Base-by-base conservation (phyloP, 2,329 filamentous ascomycete species). In the Fusarium sp. region DNA sequence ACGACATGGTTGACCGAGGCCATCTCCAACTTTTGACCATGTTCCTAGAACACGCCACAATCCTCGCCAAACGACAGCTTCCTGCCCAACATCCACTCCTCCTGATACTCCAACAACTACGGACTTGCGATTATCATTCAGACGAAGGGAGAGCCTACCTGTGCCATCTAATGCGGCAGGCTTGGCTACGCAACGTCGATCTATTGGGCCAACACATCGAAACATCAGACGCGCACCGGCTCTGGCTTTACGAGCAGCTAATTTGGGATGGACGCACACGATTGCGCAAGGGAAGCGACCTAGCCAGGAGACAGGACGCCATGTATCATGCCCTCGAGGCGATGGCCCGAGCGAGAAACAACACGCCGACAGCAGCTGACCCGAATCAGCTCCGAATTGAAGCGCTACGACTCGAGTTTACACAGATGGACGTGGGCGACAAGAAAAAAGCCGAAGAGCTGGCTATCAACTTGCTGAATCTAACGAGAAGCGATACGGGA, bases 161-260 rank as follows among this genome's bases (percentile, higher is more conserved):
- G 12, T 74, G 74, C 47, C 69, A 76, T 44, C 47, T 76, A 13
- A 63, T 77, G 36, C 72, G 73, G 28, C 71, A 75, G 53, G 75
- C 75, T 6, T 77, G 75, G 75, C 53, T 76, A 35, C 70, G 74
- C n/a, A 77, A 77, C 40, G 74, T 76, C 11, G 69, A 76, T 52
- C 56, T 77, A 5, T 62, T 77, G 24, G 65, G 71, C 10, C 66
- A 70, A 26, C 70, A 72, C 28, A 73, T 77, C 29, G 70, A 70
- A 10, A 66, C 71, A 2, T 68, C 67, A 8, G 65, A 71, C 13
- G 55, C 72, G 7, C 70, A 70, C 32, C 71, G 72, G 24, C 68
- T 77, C 5, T 77, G 75, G 75, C 73, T 76, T 40, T 77, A 77
- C 52, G 75, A 77, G 54, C 75, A 77, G 54, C 58, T 77, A 11